Conservation (phyloP, 306 rosid species). For the Rubus idaeus region DNA sequence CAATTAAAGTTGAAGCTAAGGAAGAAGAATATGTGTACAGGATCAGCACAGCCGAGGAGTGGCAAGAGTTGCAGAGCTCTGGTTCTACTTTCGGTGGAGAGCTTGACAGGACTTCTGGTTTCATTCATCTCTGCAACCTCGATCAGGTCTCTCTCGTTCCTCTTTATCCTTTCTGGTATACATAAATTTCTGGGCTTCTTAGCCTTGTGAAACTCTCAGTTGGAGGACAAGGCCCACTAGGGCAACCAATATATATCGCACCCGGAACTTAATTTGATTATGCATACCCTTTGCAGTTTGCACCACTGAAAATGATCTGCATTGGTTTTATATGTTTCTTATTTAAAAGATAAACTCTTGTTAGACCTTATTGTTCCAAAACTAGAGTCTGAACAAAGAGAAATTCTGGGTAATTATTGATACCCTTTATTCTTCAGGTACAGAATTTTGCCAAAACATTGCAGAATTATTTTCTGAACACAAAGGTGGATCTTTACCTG, state of each 20-base stretch:
- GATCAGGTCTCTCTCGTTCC: constrained; percentile 50
- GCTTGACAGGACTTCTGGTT: constrained; percentile 62
- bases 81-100: constrained; percentile 59
- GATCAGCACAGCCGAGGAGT: constrained; percentile 58
- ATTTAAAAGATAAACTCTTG: no score
- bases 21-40: constrained; percentile 63
- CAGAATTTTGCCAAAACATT: constrained; percentile 35
- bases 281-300: no score
- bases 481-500: constrained; percentile 60
- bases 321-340: no score
- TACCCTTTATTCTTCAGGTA: constrained; percentile 46
- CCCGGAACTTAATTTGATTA: no score
- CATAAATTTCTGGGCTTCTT: no score
- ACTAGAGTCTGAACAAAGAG: background rate
- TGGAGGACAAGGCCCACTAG: no score
- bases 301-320: no score
- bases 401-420: background rate
- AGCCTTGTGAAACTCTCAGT: no score
- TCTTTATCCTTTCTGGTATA: no score
- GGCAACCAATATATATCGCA: no score
- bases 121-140: constrained; percentile 84
- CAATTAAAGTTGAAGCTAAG: background rate
- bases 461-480: constrained; percentile 56
- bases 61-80: constrained; percentile 60
- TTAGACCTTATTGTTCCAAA: no score